Base-by-base conservation (phyloP, 129 eudicot genomes). In the Silybum marianum region DNA sequence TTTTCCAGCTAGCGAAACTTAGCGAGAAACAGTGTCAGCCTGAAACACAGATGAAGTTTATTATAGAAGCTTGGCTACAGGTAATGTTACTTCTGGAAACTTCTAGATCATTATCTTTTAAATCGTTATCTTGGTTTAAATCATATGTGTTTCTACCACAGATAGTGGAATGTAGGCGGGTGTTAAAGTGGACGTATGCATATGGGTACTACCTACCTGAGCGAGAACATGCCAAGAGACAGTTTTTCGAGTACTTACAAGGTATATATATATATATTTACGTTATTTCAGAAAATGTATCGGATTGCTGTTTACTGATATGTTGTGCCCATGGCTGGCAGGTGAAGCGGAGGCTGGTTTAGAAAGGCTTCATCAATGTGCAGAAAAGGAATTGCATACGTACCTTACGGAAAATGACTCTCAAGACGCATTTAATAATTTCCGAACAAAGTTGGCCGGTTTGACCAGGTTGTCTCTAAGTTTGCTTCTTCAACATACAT, bases 301-400 rank as follows among this genome's bases (percentile, higher is more conserved):
- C 62, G 9, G 10, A 67, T 71, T 23, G 7, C 25, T 44, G 66
- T 74, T 39, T 16, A 11, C 11, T 51, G 11, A 22, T 26, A 44
- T 46, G 69, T 65, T 65, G 26, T 65, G 9, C 9, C 32, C 48
- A 65, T 19, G 58, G 72, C 84, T 19, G 58, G 72, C 84, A 89
- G 93, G 96, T 84, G 88, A 89, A 42, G 97, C 97, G 2, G 97
- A 87, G 88, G 82, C 87, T 38, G 86, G 84, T 65, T 76, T 90
- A 38, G 92, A 90, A 80, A 84, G 90, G 81, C 90, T 90, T 22
- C 95, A 90, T 84, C 87, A 90, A 71, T 90, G 92, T 73, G 92
- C 87, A 2, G 92, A 90, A 78, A 86, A 84, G 82, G 92, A 86
- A 36, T 36, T 88, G n/a, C 78, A 70, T 6, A 3, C 46, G 14